phyloP scores from a whole-genome alignment of 139 green algal genomes.

The Chlamydomonas eustigma region DNA sequence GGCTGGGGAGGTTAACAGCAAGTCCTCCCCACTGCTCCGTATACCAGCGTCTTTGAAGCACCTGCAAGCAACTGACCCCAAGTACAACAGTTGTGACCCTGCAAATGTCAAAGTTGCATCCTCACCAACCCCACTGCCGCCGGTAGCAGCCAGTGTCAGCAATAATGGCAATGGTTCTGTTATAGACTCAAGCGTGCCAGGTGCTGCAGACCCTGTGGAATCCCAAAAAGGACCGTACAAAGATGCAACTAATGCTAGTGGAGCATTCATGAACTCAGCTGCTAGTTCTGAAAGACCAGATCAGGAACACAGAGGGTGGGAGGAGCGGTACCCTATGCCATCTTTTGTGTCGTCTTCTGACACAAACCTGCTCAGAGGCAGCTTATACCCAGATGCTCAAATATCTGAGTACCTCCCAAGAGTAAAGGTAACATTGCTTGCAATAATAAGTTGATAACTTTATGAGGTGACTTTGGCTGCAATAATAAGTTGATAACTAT shows the following conservation, averaged over 20 bases:
- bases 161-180: too few species aligned
- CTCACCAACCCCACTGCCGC: too few species aligned
- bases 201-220: too few species aligned
- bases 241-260: neutral
- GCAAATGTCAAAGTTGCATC: neutral
- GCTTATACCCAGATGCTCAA: constrained; percentile 22
- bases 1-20: too few species aligned
- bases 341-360: constrained; percentile 7
- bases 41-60: neutral
- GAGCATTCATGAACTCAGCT: too few species aligned
- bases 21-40: too few species aligned
- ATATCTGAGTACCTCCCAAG: constrained; percentile 31
- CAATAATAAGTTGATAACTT: too few species aligned
- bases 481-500: too few species aligned
- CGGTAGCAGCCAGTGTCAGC: too few species aligned
- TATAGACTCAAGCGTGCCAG: too few species aligned
- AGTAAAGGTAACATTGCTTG: constrained; percentile 22
- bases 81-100: neutral
- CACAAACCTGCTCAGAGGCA: neutral
- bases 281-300: neutral
- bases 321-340: neutral
- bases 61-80: neutral
- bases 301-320: neutral
- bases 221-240: too few species aligned
- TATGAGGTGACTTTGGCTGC: too few species aligned